phyloP scores from a whole-genome alignment of 2,329 filamentous ascomycete genomes.

The Trichoderma polysporum region DNA sequence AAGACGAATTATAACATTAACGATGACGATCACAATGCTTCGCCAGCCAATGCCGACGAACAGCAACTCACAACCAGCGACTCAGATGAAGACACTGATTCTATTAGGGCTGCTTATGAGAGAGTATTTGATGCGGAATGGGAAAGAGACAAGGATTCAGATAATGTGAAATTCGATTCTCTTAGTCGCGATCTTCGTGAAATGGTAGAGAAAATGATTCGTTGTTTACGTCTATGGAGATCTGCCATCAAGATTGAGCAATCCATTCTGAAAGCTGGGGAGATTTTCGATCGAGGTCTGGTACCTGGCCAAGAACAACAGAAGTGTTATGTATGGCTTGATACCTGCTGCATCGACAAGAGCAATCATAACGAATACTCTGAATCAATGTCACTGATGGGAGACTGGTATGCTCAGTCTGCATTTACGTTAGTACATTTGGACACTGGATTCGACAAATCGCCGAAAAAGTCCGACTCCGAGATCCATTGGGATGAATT shows the following conservation, averaged over 20 bases:
- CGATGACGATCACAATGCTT: neutral
- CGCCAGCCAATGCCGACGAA: neutral
- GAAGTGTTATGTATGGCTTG: slow-evolving; percentile 11
- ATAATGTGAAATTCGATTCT: neutral
- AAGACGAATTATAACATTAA: neutral
- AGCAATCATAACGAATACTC: slow-evolving; percentile 15
- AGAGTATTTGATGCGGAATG: slow-evolving; percentile 5
- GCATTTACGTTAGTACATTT: slow-evolving; percentile 15
- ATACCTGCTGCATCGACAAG: slow-evolving; percentile 20
- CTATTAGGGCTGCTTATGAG: neutral
- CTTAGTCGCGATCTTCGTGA: slow-evolving; percentile 12
- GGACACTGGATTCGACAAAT: neutral
- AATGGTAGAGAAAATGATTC: slow-evolving; percentile 13
- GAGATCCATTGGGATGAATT: slow-evolving; percentile 6
- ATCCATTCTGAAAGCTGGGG: slow-evolving; percentile 5
- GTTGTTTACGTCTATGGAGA: slow-evolving; percentile 18
- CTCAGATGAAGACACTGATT: neutral
- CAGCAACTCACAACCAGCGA: neutral
- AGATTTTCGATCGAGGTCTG: slow-evolving; percentile 11
- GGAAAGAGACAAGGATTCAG: slow-evolving; percentile 4
- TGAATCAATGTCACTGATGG: slow-evolving; percentile 20
- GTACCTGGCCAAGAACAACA: neutral
- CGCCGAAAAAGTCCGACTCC: neutral
- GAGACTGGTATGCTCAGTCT: slow-evolving; percentile 20
- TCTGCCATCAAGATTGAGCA: slow-evolving; percentile 22